Evolutionary conservation across 108 stramenopile genomes (phyloP), one percentile per base, ranked within the genome.

Genomic region (Nannochloropsis granulata): DNA sequence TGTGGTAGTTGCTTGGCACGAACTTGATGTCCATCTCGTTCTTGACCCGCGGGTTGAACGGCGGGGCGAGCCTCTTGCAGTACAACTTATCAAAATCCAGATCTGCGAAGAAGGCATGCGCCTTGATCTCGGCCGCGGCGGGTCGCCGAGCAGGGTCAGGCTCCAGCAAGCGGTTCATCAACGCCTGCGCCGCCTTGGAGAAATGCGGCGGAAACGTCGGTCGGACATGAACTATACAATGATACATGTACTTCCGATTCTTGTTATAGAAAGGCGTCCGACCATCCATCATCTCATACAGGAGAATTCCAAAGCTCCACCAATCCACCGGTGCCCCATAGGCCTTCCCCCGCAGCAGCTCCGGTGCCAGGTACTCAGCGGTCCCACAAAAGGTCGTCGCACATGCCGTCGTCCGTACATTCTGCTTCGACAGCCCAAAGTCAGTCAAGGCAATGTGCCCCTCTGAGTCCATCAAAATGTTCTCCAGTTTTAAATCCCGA

Each of bases 91-190:
- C 92, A 94, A 95, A 97, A 82, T 96, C 91, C 78, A 96, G 90
- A 13, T 90, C 90, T 16, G 83, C 84, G 86, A 97, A 98, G 87
- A 98, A 98, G 0, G 91, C 86, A 86, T 96, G 96, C 0, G 82
- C 81, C 82, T 96, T 96, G 83, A 98, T 96, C 43, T 95, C 95
- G 56, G 91, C 93, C 1, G 95, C 95, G 87, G 94, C 96, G 25
- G 85, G 90, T 44, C 97, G 90, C 81, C 85, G 78, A 3, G 83
- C 88, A 12, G 98, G 98, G 86, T 97, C 94, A 82, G 94, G 94
- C 7, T 94, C 94, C 45, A 98, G 89, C 71, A 98, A 85, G 16
- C 95, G 94, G 24, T 25, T 21, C 43, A 86, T 23, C 23, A 82
- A 43, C 23, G 71, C 25, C 43, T 43, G 43, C 16, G 86, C 87